Conservation (phyloP, 352 stramenopile genomes). For the Plasmopara muralis region DNA sequence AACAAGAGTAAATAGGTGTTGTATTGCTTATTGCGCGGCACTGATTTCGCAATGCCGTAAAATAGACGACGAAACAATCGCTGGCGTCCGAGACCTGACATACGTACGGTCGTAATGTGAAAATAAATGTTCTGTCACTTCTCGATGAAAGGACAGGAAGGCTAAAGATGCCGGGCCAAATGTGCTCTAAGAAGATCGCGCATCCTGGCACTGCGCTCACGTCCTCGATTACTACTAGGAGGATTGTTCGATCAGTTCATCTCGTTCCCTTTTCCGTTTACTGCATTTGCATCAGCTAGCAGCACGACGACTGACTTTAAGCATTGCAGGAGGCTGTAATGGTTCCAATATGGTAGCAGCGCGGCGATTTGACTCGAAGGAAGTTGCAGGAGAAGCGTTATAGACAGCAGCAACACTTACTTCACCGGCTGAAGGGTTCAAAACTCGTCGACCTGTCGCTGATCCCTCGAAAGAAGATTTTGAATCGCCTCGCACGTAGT, state of each 20-base stretch:
- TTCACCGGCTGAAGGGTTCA: conserved; percentile 7
- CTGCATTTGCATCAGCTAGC: conserved; percentile 1
- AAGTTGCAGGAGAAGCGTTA: background rate
- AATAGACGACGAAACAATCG: too few species aligned
- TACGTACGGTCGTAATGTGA: too few species aligned
- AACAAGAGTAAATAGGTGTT: too few species aligned
- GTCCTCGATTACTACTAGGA: conserved; percentile 8
- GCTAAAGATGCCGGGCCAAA: too few species aligned
- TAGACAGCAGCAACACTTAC: conserved; percentile 4
- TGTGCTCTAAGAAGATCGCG: background rate
- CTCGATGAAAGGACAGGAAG: too few species aligned
- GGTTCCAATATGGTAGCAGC: conserved; percentile 8
- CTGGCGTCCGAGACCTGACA: too few species aligned
- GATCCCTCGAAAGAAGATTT: too few species aligned
- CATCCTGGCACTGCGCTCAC: conserved; percentile 10
- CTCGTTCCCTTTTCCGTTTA: conserved; percentile 1
- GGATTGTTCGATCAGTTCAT: conserved; percentile 9
- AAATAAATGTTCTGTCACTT: too few species aligned
- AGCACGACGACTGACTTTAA: conserved; percentile 14
- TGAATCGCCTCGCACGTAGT: conserved; percentile 19
- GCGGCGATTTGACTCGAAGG: conserved; percentile 8
- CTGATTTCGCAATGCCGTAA: too few species aligned
- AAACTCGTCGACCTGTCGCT: too few species aligned
- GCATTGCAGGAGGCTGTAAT: conserved; percentile 3
- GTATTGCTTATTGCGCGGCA: too few species aligned